A percentile compares a stretch with the other conserved stretches of the same genome.
These are phyloP conservation scores for Syzygium aqueum DNA, from an alignment of 345 rosid genomes.

Conservation along the genomic window DNA sequence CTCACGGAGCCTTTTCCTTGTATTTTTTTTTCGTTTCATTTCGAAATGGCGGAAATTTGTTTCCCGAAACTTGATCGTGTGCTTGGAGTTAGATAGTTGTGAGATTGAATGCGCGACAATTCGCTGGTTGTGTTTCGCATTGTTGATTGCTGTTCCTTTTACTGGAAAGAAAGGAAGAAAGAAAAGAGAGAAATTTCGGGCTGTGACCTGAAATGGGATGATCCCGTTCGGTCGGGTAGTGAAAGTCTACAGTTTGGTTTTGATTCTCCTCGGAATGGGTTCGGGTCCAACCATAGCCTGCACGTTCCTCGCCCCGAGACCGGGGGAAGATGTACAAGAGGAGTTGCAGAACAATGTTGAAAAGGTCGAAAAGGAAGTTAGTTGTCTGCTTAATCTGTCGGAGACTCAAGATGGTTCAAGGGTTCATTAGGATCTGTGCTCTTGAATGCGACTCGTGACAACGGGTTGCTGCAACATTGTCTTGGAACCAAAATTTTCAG, in stretches of 20 bases:
- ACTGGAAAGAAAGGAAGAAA: background rate
- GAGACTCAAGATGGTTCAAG: background rate
- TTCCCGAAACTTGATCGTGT: accelerated
- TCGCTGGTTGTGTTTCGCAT: background rate
- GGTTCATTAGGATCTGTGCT: background rate
- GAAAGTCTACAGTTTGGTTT: too few relatives aligned
- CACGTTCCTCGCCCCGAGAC: too few relatives aligned
- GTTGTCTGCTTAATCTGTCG: background rate
- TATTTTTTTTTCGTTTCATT: background rate
- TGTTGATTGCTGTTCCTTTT: background rate
- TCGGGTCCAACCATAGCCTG: too few relatives aligned
- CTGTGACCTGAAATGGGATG: too few relatives aligned
- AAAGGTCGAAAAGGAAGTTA: background rate
- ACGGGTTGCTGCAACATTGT: background rate
- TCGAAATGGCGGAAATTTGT: background rate
- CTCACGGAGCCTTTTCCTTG: background rate
- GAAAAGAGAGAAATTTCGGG: background rate
- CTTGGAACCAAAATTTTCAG: background rate
- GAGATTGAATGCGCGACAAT: background rate
- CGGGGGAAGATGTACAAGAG: too few relatives aligned
- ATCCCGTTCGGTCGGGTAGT: too few relatives aligned
- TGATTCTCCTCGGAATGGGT: too few relatives aligned
- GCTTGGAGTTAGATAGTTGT: accelerated
- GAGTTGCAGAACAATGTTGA: background rate
- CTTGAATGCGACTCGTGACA: background rate